Base-by-base conservation (phyloP, 768 basidiomycete species). In the Agrocybe praecox region DNA sequence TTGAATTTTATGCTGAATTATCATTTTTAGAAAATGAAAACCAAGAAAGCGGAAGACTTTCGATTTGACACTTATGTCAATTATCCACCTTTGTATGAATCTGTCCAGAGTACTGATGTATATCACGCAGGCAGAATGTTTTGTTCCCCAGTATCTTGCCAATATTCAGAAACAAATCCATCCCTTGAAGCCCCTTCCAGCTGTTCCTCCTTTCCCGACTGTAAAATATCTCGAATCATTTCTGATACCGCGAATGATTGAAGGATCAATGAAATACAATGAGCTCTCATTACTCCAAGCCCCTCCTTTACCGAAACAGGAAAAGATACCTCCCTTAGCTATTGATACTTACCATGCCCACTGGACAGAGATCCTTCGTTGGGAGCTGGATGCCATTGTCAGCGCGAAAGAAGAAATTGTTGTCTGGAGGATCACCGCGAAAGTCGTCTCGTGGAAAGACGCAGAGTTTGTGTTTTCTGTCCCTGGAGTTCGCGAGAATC, bases 91-190 rank as follows among this genome's bases (percentile, higher is more conserved):
- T 5, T 21, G 33, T 29, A 22, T 24, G 14, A 42, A 45, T 36
- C 22, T 44, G 7, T 21, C n/a, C n/a, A 46, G 32, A 21, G 26
- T 22, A 43, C 23, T 24, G 14, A 18, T 40, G n/a, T 6, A 53
- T 22, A 7, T 52, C 49, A 18, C 42, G 23, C 52, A 82, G 80
- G 81, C 81, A 58, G 76, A 80, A 44, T 68, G 72, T 43, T 82
- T 79, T 65, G 67, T 80, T 55, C 81, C 79, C 42, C 74, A 78
- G 62, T 81, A 77, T 67, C 71, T 82, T 56, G 74, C 73, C 72
- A 76, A 78, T 58, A 77, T 82, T 29, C 80, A 82, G 72, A 76
- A 69, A 57, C 73, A 75, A 67, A 63, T 71, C 45, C 78, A 81
- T 64, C 67, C 66, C 19, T 69, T 82, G 51, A 65, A 71, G 34